Evolutionary conservation across 805 yeast species (phyloP).

Genomic region (Candida manassasensis): DNA sequence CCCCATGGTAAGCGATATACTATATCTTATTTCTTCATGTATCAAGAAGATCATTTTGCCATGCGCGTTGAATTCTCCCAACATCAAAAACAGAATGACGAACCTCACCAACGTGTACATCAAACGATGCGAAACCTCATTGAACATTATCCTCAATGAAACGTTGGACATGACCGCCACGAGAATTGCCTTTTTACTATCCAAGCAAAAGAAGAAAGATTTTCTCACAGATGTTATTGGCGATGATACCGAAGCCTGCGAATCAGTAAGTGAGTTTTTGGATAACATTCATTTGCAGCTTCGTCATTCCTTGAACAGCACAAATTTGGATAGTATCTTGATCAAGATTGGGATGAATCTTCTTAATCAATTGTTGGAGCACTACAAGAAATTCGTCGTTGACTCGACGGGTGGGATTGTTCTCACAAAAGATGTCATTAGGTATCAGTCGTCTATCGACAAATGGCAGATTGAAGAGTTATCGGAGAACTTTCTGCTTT

Average conservation of each 20-base stretch:
- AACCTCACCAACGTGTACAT: constrained; percentile 59
- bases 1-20: constrained; percentile 51
- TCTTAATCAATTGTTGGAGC: constrained; percentile 57
- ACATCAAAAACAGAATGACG: constrained; percentile 53
- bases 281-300: constrained; percentile 37
- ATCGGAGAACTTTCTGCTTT: constrained; percentile 58
- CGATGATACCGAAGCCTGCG: constrained; percentile 71
- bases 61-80: constrained; percentile 56
- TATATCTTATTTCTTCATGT: constrained; percentile 64
- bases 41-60: constrained; percentile 75
- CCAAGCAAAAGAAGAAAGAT: constrained; percentile 74
- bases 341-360: constrained; percentile 55
- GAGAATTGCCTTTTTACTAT: constrained; percentile 42
- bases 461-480: constrained; percentile 61
- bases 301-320: constrained; percentile 26
- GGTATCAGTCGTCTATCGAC: constrained; percentile 65
- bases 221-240: constrained; percentile 45
- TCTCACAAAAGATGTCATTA: constrained; percentile 75
- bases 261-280: constrained; percentile 53
- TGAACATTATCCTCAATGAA: constrained; percentile 60
- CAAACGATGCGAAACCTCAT: constrained; percentile 56
- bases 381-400: constrained; percentile 70
- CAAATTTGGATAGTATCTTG: constrained; percentile 49
- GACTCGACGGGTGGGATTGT: constrained; percentile 79
- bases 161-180: constrained; percentile 49